Conservation (phyloP, 108 stramenopile genomes). For the Parmales sp. region DNA sequence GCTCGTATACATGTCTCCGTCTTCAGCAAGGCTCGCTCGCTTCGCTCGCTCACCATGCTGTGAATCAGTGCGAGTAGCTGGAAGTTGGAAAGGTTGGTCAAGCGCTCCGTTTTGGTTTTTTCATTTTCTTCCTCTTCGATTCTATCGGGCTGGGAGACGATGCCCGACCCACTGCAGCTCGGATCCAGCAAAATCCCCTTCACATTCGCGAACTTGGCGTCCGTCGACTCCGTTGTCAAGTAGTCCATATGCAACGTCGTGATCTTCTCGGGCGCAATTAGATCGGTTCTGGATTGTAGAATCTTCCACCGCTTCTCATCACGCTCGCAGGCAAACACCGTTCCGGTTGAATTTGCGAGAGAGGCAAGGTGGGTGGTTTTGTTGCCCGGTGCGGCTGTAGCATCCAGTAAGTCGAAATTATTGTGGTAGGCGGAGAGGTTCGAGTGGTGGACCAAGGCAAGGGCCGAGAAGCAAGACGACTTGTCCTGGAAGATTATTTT, state of each 20-base stretch:
- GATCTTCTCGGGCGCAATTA: slow-evolving; percentile 29
- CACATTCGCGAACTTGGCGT: slow-evolving; percentile 48
- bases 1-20: no score
- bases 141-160: slow-evolving; percentile 63
- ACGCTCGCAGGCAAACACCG: slow-evolving; percentile 84
- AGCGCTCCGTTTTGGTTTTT: slow-evolving; percentile 29
- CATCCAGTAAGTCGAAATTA: slow-evolving; percentile 66
- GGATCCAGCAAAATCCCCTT: slow-evolving; percentile 88
- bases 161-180: slow-evolving; percentile 95
- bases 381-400: slow-evolving; percentile 98
- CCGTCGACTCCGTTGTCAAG: slow-evolving; percentile 49
- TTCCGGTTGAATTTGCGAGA: slow-evolving; percentile 35
- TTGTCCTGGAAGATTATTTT: slow-evolving; percentile 83
- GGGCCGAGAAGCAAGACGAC: slow-evolving; percentile 85
- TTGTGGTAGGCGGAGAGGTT: slow-evolving; percentile 6
- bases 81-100: slow-evolving; percentile 70
- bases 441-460: slow-evolving; percentile 46
- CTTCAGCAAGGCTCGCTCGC: no score
- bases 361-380: slow-evolving; percentile 96
- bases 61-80: slow-evolving; percentile 77
- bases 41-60: no score
- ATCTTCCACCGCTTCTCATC: slow-evolving; percentile 52
- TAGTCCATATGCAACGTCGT: slow-evolving; percentile 67
- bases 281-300: slow-evolving; percentile 53
- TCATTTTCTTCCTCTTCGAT: slow-evolving; percentile 25